These are phyloP conservation scores for Prunus padus DNA, from an alignment of 306 rosid genomes.

Conservation along the genomic window DNA sequence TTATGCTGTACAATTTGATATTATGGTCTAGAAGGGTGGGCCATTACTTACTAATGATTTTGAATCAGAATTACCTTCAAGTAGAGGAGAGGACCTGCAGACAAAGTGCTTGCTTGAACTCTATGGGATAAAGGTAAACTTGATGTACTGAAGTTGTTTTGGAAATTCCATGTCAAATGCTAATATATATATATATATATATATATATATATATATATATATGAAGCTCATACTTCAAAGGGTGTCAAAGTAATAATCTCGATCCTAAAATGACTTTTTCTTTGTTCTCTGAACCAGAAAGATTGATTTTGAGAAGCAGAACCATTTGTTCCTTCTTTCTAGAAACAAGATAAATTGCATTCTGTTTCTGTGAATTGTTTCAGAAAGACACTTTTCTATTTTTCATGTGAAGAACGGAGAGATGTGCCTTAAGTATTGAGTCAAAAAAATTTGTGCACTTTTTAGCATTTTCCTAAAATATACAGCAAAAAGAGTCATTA, in stretches of 20 bases:
- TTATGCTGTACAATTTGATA: not conserved
- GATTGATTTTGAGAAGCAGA: constrained; percentile 7
- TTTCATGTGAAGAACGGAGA: not conserved
- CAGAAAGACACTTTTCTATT: constrained; percentile 11
- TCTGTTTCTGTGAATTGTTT: constrained; percentile 8
- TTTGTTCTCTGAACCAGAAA: not conserved
- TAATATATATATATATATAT: not conserved
- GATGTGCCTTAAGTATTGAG: not conserved
- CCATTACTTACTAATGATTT: constrained; percentile 32
- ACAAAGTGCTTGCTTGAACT: constrained; percentile 90
- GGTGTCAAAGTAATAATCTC: not conserved
- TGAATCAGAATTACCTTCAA: constrained; percentile 86
- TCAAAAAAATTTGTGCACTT: constrained; percentile 7
- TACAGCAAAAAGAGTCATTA: constrained; percentile 21
- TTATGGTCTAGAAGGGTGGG: not conserved
- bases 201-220: not conserved
- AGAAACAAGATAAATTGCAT: constrained; percentile 13
- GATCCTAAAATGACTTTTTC: not conserved
- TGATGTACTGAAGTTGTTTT: constrained; percentile 27
- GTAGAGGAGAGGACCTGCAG: constrained; percentile 93
- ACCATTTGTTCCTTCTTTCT: constrained; percentile 2
- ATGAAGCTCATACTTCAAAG: not conserved
- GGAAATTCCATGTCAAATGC: constrained; percentile 14
- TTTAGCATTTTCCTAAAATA: constrained; percentile 17
- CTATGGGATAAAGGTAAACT: constrained; percentile 90